Evolutionary conservation across 352 stramenopile genomes (phyloP), one percentile per base, ranked within the genome.

Genomic region (Pythium periplocum): DNA sequence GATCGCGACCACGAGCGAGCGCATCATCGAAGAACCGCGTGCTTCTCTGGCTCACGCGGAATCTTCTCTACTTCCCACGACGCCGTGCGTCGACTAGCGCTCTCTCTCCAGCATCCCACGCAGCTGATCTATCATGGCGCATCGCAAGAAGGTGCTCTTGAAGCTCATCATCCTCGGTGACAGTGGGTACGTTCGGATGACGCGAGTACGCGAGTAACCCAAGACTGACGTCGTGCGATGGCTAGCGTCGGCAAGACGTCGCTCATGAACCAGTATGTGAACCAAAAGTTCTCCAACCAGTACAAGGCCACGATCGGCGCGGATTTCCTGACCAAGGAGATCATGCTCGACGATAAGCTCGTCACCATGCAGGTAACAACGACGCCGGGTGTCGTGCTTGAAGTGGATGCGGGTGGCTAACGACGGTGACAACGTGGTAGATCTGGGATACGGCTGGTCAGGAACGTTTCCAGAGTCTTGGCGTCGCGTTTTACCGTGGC

Each of bases 221-320:
- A 26, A 26, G 17, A 0, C 17, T 26, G 17, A 26, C 17, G 17
- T 26, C 17, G 17, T 26, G 17, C 17, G 17, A 26, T 26, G 17
- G 9, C 17, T 62, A 98, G 96, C 43, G 97, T 99, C 34, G 96
- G 97, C 53, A 99, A 99, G 81, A 99, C 97, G 45, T 98, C 93
- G 45, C 75, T 99, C 36, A 99, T 99, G 97, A 98, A 99, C 76
- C 95, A 98, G 68, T 99, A 98, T 75, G 94, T 98, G 56, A 98
- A 98, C 55, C 90, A 98, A 61, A 98, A 97, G 71, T 99, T 99
- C 73, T 97, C 88, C 36, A 97, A 93, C 57, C 96, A 98, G 78
- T 99, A 99, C 83, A 99, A 99, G 67, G 96, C 96, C 26, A 99
- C 97, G 4, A 99, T 99, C 70, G 97, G 97, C 47, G 97, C 97